Evolutionary conservation across 1,139 yeast genomes (phyloP).

Genomic region (Suhomyces kunorum): DNA sequence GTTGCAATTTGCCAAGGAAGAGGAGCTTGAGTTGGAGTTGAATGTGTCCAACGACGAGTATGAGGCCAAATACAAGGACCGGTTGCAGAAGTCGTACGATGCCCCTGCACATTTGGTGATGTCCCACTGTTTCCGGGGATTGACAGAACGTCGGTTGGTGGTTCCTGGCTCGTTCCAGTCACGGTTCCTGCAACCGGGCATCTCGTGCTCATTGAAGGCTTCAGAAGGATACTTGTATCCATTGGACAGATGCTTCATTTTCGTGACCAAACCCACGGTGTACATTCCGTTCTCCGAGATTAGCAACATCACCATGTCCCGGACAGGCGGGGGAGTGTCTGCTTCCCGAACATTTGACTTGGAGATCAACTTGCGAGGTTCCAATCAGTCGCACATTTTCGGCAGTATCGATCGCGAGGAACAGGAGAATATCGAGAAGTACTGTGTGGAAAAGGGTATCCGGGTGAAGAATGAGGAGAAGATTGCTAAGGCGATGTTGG

Average conservation of each 20-base stretch:
- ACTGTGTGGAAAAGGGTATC: constrained; percentile 74
- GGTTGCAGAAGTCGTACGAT: constrained; percentile 76
- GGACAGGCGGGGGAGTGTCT: constrained; percentile 79
- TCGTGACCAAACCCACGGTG: constrained; percentile 92
- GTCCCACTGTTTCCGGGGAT: constrained; percentile 86
- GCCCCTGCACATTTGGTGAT: constrained; percentile 83
- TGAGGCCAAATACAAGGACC: constrained; percentile 72
- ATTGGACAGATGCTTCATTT: constrained; percentile 84
- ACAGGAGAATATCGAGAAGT: constrained; percentile 75
- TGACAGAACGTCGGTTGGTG: constrained; percentile 81
- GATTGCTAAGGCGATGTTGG: constrained; percentile 78
- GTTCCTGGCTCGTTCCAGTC: constrained; percentile 86
- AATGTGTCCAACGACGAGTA: constrained; percentile 84
- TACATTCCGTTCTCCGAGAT: constrained; percentile 88
- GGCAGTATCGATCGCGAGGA: constrained; percentile 91
- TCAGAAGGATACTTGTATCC: constrained; percentile 93
- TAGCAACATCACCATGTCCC: constrained; percentile 73
- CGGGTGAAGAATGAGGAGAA: constrained; percentile 86
- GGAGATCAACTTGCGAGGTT: constrained; percentile 69
- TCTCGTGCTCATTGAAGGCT: constrained; percentile 90
- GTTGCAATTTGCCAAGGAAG: constrained; percentile 84
- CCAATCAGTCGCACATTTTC: constrained; percentile 74
- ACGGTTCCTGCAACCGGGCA: constrained; percentile 74
- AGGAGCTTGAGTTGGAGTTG: constrained; percentile 87
- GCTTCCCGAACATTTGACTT: constrained; percentile 92